Base-by-base conservation (phyloP, 1,284 basidiomycete species). In the Ceratobasidium sp. region DNA sequence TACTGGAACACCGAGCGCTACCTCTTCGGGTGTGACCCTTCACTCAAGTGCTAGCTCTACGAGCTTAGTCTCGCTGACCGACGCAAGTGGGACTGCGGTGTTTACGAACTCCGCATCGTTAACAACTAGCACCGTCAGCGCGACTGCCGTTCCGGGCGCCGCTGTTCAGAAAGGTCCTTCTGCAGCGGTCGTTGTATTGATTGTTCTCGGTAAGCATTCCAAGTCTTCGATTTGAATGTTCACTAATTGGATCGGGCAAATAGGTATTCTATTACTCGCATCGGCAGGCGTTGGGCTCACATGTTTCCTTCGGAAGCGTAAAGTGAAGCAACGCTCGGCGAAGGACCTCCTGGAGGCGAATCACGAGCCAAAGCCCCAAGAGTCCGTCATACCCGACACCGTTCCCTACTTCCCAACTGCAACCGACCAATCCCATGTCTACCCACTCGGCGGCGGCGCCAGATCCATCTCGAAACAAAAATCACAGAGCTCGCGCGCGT, bases 401-500 rank as follows among this genome's bases (percentile, higher is more conserved):
- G 23, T 43, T 18, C 1, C 54, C 26, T 54, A 70, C 11, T 69
- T 43, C 35, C 52, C 32, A n/a, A 28, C 23, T 30, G 44, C 43
- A 8, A 9, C 7, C 44, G 55, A 70, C 43, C 23, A 47, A 46
- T 70, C 67, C 9, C 16, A n/a, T 6, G n/a, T 32, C 30, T 21
- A 43, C 30, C 47, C 59, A 30, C 43, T 62, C 44, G 59, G 47
- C 28, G 47, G 59, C 26, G 44, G 44, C 16, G 13, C 47, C 14
- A 46, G 47, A 16, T 16, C 47, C 1, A 49, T 46, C 3, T 28
- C 59, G n/a, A 43, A 28, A 18, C 21, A 43, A 8, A 62, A 62
- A 62, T 28, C 59, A n/a, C 59, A 46, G n/a, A 62, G 44, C 28
- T 70, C 67, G 9, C 67, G 67, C 41, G 67, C 67, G 1, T 70